Conservation (phyloP, 495 filamentous ascomycete species). For the Penicillium robsamsonii region DNA sequence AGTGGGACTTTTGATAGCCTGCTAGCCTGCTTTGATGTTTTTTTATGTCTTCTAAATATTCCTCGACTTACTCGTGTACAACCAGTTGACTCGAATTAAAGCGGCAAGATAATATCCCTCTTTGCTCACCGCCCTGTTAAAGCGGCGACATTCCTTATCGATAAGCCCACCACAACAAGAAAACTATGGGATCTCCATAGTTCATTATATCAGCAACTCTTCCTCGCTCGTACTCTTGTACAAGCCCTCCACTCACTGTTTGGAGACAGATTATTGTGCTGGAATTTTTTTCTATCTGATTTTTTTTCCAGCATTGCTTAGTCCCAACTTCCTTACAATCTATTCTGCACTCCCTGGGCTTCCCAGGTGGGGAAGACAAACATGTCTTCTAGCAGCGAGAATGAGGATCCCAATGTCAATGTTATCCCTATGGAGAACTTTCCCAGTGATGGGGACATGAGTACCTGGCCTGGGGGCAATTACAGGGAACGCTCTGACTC, state of each 20-base stretch:
- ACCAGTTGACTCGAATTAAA: neutral
- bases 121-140: neutral
- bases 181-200: conserved; percentile 6
- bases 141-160: conserved; percentile 3
- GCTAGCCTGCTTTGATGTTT: too few species aligned
- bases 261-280: neutral
- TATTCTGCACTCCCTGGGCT: neutral
- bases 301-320: neutral
- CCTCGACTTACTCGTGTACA: too few species aligned
- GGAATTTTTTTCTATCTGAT: neutral
- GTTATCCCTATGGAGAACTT: conserved; percentile 31
- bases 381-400: conserved; percentile 7
- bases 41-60: too few species aligned
- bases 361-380: neutral
- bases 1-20: too few species aligned
- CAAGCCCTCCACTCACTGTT: neutral
- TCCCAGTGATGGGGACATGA: conserved; percentile 35
- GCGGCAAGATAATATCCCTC: neutral
- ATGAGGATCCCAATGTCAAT: conserved; percentile 26
- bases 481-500: conserved; percentile 21
- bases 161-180: conserved; percentile 12
- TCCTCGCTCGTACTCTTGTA: neutral
- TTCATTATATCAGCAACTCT: conserved; percentile 8
- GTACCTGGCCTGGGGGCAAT: conserved; percentile 31
- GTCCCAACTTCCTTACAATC: neutral